A percentile compares a stretch with the other conserved stretches of the same genome.
These are phyloP conservation scores for Pestalotiopsis fici DNA, from an alignment of 2,329 filamentous ascomycete genomes.

Conservation along the genomic window DNA sequence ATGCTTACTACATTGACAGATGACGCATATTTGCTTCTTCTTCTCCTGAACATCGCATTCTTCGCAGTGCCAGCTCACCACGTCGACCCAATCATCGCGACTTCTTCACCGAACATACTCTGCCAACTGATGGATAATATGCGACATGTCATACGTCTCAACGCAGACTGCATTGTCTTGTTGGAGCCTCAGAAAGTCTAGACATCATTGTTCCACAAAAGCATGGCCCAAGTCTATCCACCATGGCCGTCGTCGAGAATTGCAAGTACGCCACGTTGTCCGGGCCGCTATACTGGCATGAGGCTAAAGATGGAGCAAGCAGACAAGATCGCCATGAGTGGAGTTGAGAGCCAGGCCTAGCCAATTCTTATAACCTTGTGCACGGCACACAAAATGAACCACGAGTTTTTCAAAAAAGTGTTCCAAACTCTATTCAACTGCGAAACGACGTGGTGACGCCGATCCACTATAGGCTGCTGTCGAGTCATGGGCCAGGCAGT, in stretches of 20 bases:
- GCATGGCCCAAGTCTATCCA: neutral
- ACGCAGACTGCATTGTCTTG: neutral
- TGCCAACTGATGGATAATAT: neutral
- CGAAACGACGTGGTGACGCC: neutral
- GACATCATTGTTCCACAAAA: neutral
- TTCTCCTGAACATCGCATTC: neutral
- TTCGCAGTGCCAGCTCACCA: neutral
- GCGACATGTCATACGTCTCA: neutral
- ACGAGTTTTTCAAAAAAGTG: neutral
- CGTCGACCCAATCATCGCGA: neutral
- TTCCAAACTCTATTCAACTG: neutral
- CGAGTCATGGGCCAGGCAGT: neutral
- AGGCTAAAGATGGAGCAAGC: neutral
- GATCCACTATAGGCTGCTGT: neutral
- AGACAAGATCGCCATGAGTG: neutral
- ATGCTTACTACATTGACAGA: neutral
- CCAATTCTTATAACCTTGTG: neutral
- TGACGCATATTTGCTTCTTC: neutral
- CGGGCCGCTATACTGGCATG: neutral
- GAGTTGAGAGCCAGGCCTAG: neutral
- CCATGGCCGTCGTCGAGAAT: neutral
- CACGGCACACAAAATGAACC: neutral
- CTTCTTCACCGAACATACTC: neutral
- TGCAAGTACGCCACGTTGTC: neutral
- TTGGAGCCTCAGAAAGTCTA: neutral